A percentile compares a stretch with the other conserved stretches of the same genome.
Conservation (phyloP, 2,329 filamentous ascomycete genomes). For the Fusarium hostae region DNA sequence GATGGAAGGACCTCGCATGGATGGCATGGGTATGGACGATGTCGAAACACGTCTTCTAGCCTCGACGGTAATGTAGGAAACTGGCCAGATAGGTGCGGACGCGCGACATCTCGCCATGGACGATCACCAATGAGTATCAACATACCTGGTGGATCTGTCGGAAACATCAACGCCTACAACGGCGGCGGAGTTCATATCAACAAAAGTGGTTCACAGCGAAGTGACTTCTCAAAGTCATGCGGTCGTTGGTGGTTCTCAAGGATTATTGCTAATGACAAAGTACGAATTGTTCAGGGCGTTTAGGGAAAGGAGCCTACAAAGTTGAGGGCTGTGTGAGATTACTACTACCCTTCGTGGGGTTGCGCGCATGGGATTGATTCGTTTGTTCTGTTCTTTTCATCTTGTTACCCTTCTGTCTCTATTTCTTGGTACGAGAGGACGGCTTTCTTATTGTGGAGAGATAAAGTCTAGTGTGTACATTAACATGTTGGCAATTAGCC, state of each 20-base stretch:
- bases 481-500: constrained; percentile 11
- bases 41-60: constrained; percentile 58
- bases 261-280: constrained; percentile 43
- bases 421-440: constrained; percentile 21
- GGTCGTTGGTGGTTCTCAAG: constrained; percentile 35
- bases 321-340: constrained; percentile 42
- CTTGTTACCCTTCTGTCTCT: constrained; percentile 31
- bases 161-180: constrained; percentile 5
- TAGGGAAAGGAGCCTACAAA: constrained; percentile 44
- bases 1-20: constrained; percentile 56
- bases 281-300: constrained; percentile 45
- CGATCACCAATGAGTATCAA: constrained; percentile 11
- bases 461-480: constrained; percentile 32
- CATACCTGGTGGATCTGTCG: neutral
- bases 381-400: constrained; percentile 19
- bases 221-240: constrained; percentile 29
- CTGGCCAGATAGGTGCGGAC: constrained; percentile 27
- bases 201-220: constrained; percentile 29
- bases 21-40: constrained; percentile 58
- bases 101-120: constrained; percentile 18
- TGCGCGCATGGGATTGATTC: constrained; percentile 42
- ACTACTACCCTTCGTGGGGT: constrained; percentile 41
- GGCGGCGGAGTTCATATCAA: constrained; percentile 12
- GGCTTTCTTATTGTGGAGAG: constrained; percentile 23
- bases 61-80: constrained; percentile 56